Percentiles rank a stretch among this genome's conserved stretches.
These are phyloP conservation scores for Cymbomonas tetramitiformis DNA, from an alignment of 139 green algal species.

Conservation along the genomic window DNA sequence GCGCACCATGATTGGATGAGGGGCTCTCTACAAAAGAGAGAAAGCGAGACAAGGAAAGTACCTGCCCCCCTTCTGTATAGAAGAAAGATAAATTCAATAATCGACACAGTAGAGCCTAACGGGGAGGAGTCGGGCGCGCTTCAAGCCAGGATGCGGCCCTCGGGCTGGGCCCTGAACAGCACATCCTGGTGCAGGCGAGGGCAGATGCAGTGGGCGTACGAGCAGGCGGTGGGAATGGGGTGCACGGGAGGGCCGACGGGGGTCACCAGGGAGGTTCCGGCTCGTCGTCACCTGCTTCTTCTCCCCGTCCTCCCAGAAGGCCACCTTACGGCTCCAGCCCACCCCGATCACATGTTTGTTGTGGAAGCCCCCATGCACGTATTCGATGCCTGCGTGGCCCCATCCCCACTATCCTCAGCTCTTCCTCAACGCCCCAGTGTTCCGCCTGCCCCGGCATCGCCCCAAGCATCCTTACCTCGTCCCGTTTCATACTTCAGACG, in stretches of 20 bases:
- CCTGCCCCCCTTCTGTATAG: not conserved
- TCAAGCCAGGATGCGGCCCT: too few species aligned
- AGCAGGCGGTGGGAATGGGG: too few species aligned
- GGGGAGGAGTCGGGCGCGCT: too few species aligned
- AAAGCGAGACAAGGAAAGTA: not conserved
- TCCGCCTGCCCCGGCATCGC: not conserved
- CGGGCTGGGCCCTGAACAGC: too few species aligned
- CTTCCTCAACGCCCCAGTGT: not conserved
- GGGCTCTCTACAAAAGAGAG: too few species aligned
- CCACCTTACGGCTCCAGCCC: constrained; percentile 11
- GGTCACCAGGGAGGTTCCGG: not conserved
- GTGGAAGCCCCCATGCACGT: constrained; percentile 6
- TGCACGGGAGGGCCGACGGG: too few species aligned
- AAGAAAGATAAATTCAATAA: too few species aligned
- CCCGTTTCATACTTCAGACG: too few species aligned
- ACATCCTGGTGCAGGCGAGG: too few species aligned
- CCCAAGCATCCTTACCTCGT: not conserved
- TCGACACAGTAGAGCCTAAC: too few species aligned
- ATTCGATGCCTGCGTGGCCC: not conserved
- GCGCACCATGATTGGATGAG: too few species aligned
- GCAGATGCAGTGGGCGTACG: too few species aligned
- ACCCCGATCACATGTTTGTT: not conserved
- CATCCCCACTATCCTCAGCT: not conserved
- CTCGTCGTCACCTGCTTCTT: not conserved
- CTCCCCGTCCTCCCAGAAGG: constrained; percentile 15